Evolutionary conservation across 495 filamentous ascomycete genomes (phyloP), one percentile per base, ranked within the genome.

Genomic region (Hypoxylon lenormandii): DNA sequence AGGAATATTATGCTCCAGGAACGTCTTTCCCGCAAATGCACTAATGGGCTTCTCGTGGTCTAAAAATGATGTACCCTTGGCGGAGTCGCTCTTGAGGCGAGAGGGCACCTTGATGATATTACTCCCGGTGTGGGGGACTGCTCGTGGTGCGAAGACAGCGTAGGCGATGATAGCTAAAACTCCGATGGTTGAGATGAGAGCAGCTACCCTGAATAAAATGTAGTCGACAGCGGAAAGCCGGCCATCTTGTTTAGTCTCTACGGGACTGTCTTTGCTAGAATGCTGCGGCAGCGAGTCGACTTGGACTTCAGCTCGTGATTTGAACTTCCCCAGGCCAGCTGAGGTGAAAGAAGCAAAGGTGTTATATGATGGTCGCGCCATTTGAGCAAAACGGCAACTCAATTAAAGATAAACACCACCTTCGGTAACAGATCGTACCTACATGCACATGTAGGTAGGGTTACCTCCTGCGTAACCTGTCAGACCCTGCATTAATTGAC

Each of bases 1-100:
- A 12, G 81, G 81, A 48, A 83, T 82, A 47, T 82, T 83, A 48
- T 80, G 75, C 55, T 37, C 67, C 40, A 78, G 21, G 42, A 76
- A 76, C 16, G 70, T 69, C 46, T 69, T 74, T 19, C 74, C 76
- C 1, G 56, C 70, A 54, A 75, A 79, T 53, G 76, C 56, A 66
- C 58, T 75, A 65, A 73, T 75, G 7, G 61, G 76, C 42, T 42
- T 64, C n/a, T 75, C 74, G 40, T 76, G 76, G 49, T 78, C 68
- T 10, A 78, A 53, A 50, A 78, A 78, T 2, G 70, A 64, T 12
- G 76, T 78, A 13, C 72, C 67, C 7, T 46, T 55, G 5, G 52
- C 21, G 22, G 28, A 33, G 26, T 21, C 38, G 30, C 6, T 33
- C 30, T 33, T 33, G 30, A 33, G 30, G 30, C 30, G 30, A 33